phyloP scores from a whole-genome alignment of 257 asterid genomes.

The Cruciata laevipes region DNA sequence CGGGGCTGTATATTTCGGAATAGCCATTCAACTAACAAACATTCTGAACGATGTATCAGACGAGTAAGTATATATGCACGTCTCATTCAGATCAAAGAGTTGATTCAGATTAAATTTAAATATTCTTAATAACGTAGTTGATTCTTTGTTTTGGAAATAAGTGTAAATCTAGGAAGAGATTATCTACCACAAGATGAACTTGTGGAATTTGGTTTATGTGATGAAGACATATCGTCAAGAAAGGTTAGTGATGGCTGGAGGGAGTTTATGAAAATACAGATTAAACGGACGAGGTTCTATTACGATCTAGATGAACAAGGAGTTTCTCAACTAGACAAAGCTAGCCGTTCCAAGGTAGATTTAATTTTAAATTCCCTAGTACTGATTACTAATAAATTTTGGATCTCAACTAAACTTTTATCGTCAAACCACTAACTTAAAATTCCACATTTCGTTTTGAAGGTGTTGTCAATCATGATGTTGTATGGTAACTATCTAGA shows the following conservation, averaged over 20 bases:
- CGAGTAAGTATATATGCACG: conserved; percentile 50
- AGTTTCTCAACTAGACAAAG: conserved; percentile 63
- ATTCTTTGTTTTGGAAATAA: conserved; percentile 9
- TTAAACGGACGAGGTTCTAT: conserved; percentile 61
- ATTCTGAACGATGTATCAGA: conserved; percentile 81
- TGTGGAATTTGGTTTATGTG: conserved; percentile 43
- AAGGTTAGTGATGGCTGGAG: conserved; percentile 57
- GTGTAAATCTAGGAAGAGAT: conserved; percentile 66
- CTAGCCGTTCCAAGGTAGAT: conserved; percentile 81
- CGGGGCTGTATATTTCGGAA: conserved; percentile 56
- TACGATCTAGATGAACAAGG: conserved; percentile 66
- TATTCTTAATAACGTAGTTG: neutral
- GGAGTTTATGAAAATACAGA: conserved; percentile 72
- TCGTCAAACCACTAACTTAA: too few relatives aligned
- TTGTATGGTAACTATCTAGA: conserved; percentile 58
- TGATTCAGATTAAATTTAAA: too few relatives aligned
- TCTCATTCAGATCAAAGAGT: too few relatives aligned
- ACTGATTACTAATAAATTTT: too few relatives aligned
- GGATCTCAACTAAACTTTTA: too few relatives aligned
- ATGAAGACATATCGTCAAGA: conserved; percentile 53
- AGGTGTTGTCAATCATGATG: conserved; percentile 77
- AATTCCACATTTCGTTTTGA: conserved; percentile 23
- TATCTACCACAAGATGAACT: conserved; percentile 88
- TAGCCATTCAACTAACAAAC: conserved; percentile 69
- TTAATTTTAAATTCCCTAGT: too few relatives aligned